These are phyloP conservation scores for Omphalotus guepiniiformis DNA, from an alignment of 768 basidiomycete genomes.

Conservation along the genomic window DNA sequence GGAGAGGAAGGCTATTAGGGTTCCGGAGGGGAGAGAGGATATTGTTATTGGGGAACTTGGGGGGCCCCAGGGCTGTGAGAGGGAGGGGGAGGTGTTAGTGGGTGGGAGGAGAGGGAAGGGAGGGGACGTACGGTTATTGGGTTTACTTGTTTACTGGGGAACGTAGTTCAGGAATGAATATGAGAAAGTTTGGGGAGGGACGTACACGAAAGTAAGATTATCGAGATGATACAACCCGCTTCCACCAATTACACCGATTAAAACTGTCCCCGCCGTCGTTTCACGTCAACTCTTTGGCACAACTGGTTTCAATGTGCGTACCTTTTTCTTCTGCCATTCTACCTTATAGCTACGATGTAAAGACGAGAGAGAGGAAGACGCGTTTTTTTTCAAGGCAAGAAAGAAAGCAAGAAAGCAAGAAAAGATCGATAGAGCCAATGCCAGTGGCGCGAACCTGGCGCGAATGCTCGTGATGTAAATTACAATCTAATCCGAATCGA, in stretches of 20 bases:
- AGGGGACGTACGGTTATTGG: slow-evolving; percentile 65
- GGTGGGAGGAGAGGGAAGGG: neutral
- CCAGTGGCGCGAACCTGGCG: too few relatives aligned
- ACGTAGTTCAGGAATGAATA: neutral
- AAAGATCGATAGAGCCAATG: too few relatives aligned
- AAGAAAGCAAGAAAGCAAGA: too few relatives aligned
- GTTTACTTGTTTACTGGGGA: slow-evolving; percentile 62
- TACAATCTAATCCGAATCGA: too few relatives aligned
- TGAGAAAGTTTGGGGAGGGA: slow-evolving; percentile 10
- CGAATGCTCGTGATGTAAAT: too few relatives aligned
- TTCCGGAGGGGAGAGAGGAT: slow-evolving; percentile 77
- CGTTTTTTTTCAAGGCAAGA: too few relatives aligned
- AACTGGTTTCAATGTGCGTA: neutral
- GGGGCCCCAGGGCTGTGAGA: slow-evolving; percentile 81
- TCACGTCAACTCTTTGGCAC: neutral
- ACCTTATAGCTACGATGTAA: too few relatives aligned
- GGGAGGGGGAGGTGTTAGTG: neutral
- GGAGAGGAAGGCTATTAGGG: slow-evolving; percentile 82
- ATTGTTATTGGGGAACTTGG: slow-evolving; percentile 94
- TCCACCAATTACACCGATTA: slow-evolving; percentile 89
- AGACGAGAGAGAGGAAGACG: too few relatives aligned
- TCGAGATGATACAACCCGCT: slow-evolving; percentile 92
- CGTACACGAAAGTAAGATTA: slow-evolving; percentile 84
- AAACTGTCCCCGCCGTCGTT: slow-evolving; percentile 37
- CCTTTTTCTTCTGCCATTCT: slow-evolving; percentile 9